Base-by-base conservation (phyloP, 805 yeast species). In the Brettanomyces custersianus region DNA sequence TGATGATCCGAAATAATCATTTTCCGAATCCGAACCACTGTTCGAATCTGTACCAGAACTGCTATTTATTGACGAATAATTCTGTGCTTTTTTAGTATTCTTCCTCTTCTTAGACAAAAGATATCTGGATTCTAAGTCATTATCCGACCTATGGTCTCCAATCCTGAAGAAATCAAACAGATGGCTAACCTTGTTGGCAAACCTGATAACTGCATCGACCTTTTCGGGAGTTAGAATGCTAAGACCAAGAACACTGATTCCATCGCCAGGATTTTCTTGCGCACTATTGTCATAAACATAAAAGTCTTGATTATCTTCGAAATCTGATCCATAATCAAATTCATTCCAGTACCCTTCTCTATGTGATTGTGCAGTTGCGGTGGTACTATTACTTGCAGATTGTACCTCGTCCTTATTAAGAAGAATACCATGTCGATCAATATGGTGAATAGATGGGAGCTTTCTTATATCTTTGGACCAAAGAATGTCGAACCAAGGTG, bases 251-350 rank as follows among this genome's bases (percentile, higher is more conserved):
- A 25, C 28, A 13, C 17, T 25, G 18, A 45, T 43, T 11, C 40
- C 27, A 22, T 33, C 31, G 10, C 47, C 51, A 22, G 49, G 51
- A 18, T 46, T 49, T n/a, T 43, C 44, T 19, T 40, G 46, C 10
- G 35, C 20, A 19, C 35, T 17, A 5, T 44, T 51, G 16, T 48
- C 54, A 25, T 63, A 59, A n/a, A 60, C 53, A 25, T 65, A 62
- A 34, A 60, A 56, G 23, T 52, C 62, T 22, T 61, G 65, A 20
- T 37, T 40, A 23, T 34, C 20, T 4, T 37, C 49, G 30, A 57
- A 71, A 39, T 75, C 82, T 1, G 78, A 74, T 0, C 70, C 71
- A 46, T 77, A 65, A 46, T 77, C 83, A 49, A 77, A 77, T 55
- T 77, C 83, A 47, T 77, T 77, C 83, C 83, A 77, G 51, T 77